Base-by-base conservation (phyloP, 73 alveolate species). In the Blepharisma stoltei region DNA sequence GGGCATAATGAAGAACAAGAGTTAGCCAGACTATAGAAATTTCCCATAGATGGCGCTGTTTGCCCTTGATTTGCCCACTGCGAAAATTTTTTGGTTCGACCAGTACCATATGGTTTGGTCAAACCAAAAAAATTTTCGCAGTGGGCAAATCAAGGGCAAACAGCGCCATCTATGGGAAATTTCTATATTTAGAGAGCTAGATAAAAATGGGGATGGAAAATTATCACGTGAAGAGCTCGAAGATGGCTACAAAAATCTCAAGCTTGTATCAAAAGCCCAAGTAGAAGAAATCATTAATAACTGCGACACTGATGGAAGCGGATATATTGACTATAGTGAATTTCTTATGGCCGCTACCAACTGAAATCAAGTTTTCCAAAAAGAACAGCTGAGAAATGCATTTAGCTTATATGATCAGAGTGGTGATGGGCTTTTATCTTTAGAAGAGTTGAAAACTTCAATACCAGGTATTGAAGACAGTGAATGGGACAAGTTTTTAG, bases 181-280 rank as follows among this genome's bases (percentile, higher is more conserved):
- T n/a, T n/a, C n/a, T n/a, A n/a, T n/a, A n/a, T 60, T 60, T 25
- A 25, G 14, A 25, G 23, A 60, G 5, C 5, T 60, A 8, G 73
- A 60, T 60, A 60, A 25, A 60, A 60, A 60, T 38, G 73, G 73
- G 45, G 73, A 60, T 25, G 73, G 73, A 4, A 60, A n/a, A 20
- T 60, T 60, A 60, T 14, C 46, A 8, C 11, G 46, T 1, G 45
- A 8, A 25, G 73, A 60, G 23, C 14, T 60, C 11, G 23, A 60
- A 8, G 73, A 60, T 25, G 73, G 73, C 5, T 60, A 60, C 46
- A 38, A 60, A 8, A 14, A 14, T 25, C 14, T 60, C 5, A 38
- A 38, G 2, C 14, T 11, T 9, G 46, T 38, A 18, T 38, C 73
- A 8, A n/a, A n/a, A 2, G 46, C 73, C 14, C 73, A n/a, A 60